These are phyloP conservation scores for Excoecaria agallocha DNA, from an alignment of 345 rosid species.

Conservation along the genomic window DNA sequence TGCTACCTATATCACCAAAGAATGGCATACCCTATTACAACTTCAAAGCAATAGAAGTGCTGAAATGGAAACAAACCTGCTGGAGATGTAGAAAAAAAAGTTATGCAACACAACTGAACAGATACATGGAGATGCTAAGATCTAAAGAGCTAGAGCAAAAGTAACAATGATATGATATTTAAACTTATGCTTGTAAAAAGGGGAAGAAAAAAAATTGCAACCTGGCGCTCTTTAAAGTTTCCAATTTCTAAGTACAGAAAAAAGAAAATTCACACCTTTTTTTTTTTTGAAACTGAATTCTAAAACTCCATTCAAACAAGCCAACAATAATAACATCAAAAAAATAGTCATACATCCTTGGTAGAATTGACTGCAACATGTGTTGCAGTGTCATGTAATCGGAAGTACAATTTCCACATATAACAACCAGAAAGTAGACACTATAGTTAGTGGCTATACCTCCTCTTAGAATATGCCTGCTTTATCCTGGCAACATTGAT, in stretches of 20 bases:
- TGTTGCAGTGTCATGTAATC: neutral
- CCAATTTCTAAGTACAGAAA: neutral
- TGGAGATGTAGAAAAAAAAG: no score
- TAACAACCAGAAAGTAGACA: neutral
- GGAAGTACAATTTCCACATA: neutral
- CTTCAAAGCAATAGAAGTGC: no score
- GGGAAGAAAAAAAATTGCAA: neutral
- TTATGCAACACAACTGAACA: neutral
- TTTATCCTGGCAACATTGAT: conserved; percentile 53
- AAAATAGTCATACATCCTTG: neutral
- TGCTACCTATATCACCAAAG: neutral
- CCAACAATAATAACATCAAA: neutral
- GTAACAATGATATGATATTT: no score
- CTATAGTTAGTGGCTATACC: conserved; percentile 35
- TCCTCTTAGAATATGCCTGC: conserved; percentile 30
- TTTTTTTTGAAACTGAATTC: neutral
- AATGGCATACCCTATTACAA: neutral
- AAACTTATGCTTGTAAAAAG: neutral
- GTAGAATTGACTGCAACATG: no score
- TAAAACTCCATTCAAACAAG: neutral
- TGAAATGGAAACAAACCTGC: no score
- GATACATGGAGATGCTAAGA: neutral
- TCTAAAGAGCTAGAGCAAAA: neutral
- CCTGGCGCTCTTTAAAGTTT: neutral
- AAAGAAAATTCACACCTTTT: neutral